Base-by-base conservation (phyloP, 306 rosid genomes). In the Medicago arabica region DNA sequence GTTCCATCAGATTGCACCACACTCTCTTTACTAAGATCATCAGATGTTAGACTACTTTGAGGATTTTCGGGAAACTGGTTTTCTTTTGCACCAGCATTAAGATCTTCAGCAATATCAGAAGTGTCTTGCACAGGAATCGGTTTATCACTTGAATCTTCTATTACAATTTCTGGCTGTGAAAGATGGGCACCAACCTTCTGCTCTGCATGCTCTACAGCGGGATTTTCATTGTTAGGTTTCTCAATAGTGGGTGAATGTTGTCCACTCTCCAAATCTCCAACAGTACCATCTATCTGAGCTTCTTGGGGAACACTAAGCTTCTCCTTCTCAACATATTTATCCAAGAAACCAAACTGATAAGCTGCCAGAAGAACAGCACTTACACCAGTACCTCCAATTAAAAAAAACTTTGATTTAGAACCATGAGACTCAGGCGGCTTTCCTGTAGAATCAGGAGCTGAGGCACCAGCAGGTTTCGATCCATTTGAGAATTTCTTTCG, bases 281-380 rank as follows among this genome's bases (percentile, higher is more conserved):
- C 65, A 67, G 76, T 81, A 69, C 36, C 58, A 75, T 80, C 71
- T 68, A 77, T 64, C 75, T 78, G 74, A 44, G 66, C 82, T 70
- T 62, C 66, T 63, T 73, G 74, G 16, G 78, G 55, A 43, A 83
- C 79, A 84, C 75, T 78, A 51, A 64, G 83, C 46, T 69, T 82
- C 62, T 84, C 90, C 60, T 80, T 83, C 75, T 89, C 82, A 40
- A 88, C 63, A 81, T 87, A 77, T 64, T 84, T 82, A 75, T 89
- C 91, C 47, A 92, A 69, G 82, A 75, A 88, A 62, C 98, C 97
- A 40, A 88, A 75, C 70, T 85, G 89, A 82, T 90, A 92, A 63
- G 93, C 91, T 39, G 87, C 88, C 39, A 87, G 54, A 82, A 89
- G 80, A 51, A 92, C 92, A 77, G 89, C 91, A 49, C 97, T 88